A percentile compares a stretch with the other conserved stretches of the same genome.
Evolutionary conservation across 2,329 filamentous ascomycete genomes (phyloP).

Genomic region (Cladosporium colombiae): DNA sequence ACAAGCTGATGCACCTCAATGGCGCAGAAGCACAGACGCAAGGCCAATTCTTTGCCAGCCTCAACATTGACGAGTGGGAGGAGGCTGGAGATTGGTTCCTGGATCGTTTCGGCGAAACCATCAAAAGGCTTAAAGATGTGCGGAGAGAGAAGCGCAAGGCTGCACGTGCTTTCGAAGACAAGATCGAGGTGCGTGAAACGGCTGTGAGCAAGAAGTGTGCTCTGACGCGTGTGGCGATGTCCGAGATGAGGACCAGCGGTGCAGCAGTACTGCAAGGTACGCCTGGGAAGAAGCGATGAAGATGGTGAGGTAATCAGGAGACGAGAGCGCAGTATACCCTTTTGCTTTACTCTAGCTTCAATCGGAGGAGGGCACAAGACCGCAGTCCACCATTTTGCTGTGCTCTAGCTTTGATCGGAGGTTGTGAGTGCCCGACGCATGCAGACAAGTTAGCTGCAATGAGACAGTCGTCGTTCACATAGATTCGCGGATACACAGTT

Average conservation of each 20-base stretch:
- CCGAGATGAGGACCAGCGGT: slow-evolving; percentile 56
- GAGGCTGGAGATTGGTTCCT: slow-evolving; percentile 63
- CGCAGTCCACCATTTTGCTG: slow-evolving; percentile 14
- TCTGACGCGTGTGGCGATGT: slow-evolving; percentile 42
- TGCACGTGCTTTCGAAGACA: slow-evolving; percentile 55
- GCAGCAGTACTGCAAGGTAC: slow-evolving; percentile 53
- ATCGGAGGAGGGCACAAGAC: background rate
- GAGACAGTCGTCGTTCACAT: background rate
- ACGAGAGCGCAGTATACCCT: slow-evolving; percentile 8
- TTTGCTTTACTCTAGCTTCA: slow-evolving; percentile 10
- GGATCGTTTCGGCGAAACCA: slow-evolving; percentile 53
- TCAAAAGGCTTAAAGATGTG: slow-evolving; percentile 54
- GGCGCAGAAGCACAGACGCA: slow-evolving; percentile 39
- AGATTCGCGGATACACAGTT: background rate
- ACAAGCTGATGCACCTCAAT: slow-evolving; percentile 27
- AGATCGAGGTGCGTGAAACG: slow-evolving; percentile 56
- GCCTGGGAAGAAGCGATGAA: slow-evolving; percentile 37
- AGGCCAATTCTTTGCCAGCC: slow-evolving; percentile 51
- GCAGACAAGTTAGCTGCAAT: background rate
- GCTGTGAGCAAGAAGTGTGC: slow-evolving; percentile 51
- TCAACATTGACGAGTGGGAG: slow-evolving; percentile 60
- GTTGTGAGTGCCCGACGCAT: background rate
- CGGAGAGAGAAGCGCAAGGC: slow-evolving; percentile 56
- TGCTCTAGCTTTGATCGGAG: background rate
- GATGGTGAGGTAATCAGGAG: background rate